phyloP scores from a whole-genome alignment of 805 yeast species.

The Pichia californica region DNA sequence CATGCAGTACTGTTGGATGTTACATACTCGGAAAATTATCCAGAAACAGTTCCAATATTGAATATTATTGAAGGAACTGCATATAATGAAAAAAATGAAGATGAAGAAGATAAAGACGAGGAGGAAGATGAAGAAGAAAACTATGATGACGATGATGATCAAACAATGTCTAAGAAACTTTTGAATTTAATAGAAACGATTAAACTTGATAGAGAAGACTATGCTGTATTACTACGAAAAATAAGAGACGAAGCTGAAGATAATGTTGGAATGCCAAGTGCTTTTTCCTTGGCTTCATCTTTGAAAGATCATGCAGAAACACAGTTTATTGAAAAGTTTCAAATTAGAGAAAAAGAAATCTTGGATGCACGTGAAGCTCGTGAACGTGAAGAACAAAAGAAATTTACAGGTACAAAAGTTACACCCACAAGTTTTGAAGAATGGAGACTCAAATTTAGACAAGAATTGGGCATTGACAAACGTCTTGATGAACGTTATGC shows the following conservation, averaged over 20 bases:
- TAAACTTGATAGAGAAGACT: conserved; percentile 47
- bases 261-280: conserved; percentile 85
- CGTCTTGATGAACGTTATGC: conserved; percentile 45
- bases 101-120: conserved; percentile 40
- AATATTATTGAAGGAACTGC: conserved; percentile 24
- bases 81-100: conserved; percentile 28
- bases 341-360: conserved; percentile 45
- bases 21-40: conserved; percentile 70
- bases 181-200: conserved; percentile 52
- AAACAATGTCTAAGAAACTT: conserved; percentile 28
- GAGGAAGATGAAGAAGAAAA: conserved; percentile 40
- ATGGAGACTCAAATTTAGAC: conserved; percentile 72
- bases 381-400: conserved; percentile 81
- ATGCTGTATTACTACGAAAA: conserved; percentile 33
- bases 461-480: conserved; percentile 65
- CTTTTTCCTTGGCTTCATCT: conserved; percentile 70
- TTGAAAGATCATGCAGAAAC: conserved; percentile 79
- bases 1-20: conserved; percentile 58
- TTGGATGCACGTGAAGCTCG: conserved; percentile 54
- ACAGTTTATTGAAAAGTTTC: conserved; percentile 53
- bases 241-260: conserved; percentile 60
- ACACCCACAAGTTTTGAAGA: conserved; percentile 63
- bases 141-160: conserved; percentile 26
- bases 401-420: conserved; percentile 86
- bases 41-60: conserved; percentile 69